phyloP scores from a whole-genome alignment of 1,284 basidiomycete genomes.

The Anthracocystis setariae region DNA sequence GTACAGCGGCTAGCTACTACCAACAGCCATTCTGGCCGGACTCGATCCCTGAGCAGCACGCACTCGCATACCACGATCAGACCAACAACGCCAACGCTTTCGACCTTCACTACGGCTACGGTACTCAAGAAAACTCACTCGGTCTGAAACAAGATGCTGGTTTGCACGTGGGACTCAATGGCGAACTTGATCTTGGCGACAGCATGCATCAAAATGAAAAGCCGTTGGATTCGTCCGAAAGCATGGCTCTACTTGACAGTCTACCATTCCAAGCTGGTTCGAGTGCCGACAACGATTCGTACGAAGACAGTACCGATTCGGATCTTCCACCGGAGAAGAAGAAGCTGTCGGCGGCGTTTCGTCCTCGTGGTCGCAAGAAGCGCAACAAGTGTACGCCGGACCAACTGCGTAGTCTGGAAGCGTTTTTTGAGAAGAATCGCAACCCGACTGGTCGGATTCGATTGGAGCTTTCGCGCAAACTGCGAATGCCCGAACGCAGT shows the following conservation, averaged over 20 bases:
- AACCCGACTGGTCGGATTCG: conserved; percentile 56
- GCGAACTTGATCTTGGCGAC: conserved; percentile 22
- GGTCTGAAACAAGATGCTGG: conserved; percentile 27
- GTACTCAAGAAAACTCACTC: conserved; percentile 17
- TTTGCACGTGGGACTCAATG: conserved; percentile 22
- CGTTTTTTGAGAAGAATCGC: conserved; percentile 56
- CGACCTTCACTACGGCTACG: conserved; percentile 29
- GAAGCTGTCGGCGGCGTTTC: conserved; percentile 44
- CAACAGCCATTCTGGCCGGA: conserved; percentile 24
- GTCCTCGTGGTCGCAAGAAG: conserved; percentile 50
- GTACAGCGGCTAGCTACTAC: conserved; percentile 6
- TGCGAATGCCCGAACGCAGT: conserved; percentile 58
- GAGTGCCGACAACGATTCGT: conserved; percentile 34
- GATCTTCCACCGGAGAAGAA: conserved; percentile 42
- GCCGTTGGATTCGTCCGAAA: conserved; percentile 15
- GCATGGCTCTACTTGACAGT: conserved; percentile 30
- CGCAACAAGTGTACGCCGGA: conserved; percentile 59
- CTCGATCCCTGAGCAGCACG: conserved; percentile 7
- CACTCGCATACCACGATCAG: conserved; percentile 15
- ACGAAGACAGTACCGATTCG: conserved; percentile 47
- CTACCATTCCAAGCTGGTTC: conserved; percentile 29
- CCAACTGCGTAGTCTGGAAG: conserved; percentile 51
- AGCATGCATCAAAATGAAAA: conserved; percentile 11
- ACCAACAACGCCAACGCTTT: conserved; percentile 11
- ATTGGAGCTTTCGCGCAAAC: conserved; percentile 44